A percentile compares a stretch with the other conserved stretches of the same genome.
Conservation (phyloP, 139 green algal species). For the Pseudopediastrum boryanum region DNA sequence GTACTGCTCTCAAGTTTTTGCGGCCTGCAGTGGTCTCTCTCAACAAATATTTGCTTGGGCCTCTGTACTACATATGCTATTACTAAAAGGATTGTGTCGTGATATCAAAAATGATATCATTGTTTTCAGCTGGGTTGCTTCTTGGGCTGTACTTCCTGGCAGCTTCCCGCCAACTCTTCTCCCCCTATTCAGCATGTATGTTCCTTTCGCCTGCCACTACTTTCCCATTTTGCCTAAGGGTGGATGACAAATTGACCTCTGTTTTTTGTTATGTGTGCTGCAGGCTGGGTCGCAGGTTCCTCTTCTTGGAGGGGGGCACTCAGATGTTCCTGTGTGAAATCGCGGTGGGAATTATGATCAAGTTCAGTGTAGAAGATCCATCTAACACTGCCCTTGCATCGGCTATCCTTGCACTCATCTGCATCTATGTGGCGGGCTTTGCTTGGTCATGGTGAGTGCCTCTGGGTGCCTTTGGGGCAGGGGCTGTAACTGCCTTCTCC, state of each 20-base stretch:
- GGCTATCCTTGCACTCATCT: constrained; percentile 70
- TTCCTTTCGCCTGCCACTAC: not conserved
- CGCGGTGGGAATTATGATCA: constrained; percentile 47
- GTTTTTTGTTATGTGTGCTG: not conserved
- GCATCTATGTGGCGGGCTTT: constrained; percentile 76
- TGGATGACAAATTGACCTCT: not conserved
- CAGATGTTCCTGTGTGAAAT: constrained; percentile 67
- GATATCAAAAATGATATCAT: not conserved
- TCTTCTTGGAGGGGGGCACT: constrained; percentile 68
- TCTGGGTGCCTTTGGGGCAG: no score
- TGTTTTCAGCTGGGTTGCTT: not conserved
- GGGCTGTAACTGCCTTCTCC: no score
- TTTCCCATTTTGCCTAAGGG: not conserved
- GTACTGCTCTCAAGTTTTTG: no score
- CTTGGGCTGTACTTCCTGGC: not conserved
- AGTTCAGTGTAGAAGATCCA: constrained; percentile 31
- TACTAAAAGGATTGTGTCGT: no score
- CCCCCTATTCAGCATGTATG: not conserved
- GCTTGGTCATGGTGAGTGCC: constrained; percentile 72
- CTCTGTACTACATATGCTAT: no score
- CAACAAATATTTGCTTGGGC: no score
- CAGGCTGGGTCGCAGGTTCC: not conserved
- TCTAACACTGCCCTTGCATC: constrained; percentile 28
- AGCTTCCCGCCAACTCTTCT: not conserved
- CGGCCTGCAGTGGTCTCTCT: no score